phyloP scores from a whole-genome alignment of 2,329 filamentous ascomycete genomes.

The Fusarium oxysporum region DNA sequence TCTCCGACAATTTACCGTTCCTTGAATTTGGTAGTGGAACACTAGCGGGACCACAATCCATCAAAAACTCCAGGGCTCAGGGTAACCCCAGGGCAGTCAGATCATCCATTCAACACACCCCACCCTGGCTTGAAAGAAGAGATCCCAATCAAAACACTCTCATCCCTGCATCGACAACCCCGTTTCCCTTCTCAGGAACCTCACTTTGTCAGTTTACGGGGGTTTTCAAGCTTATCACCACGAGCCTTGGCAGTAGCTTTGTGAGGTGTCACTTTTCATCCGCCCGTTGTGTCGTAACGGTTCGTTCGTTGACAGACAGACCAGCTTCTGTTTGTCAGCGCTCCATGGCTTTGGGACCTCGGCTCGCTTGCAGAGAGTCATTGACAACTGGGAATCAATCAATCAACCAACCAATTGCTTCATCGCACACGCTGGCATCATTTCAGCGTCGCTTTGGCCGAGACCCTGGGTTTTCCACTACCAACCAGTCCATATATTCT shows the following conservation, averaged over 20 bases:
- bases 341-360: conserved; percentile 9
- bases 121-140: conserved; percentile 3
- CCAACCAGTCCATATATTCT: not conserved
- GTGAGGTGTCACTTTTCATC: conserved; percentile 27
- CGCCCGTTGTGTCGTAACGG: conserved; percentile 6
- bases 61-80: not conserved
- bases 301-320: not conserved
- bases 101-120: conserved; percentile 28
- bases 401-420: not conserved
- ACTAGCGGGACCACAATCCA: conserved; percentile 8
- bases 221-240: conserved; percentile 14
- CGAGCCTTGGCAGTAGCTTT: conserved; percentile 6
- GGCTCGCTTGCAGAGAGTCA: conserved; percentile 12
- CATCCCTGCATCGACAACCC: conserved; percentile 20
- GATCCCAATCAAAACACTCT: conserved; percentile 22
- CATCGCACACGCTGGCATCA: not conserved
- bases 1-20: conserved; percentile 27
- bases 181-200: conserved; percentile 4
- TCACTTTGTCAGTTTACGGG: conserved; percentile 1
- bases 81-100: conserved; percentile 22
- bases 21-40: conserved; percentile 24
- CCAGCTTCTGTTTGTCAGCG: conserved; percentile 10
- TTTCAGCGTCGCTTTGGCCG: conserved; percentile 7
- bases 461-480: not conserved
- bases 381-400: conserved; percentile 10